Conservation (phyloP, 2,329 filamentous ascomycete genomes). For the Venturia nashicola region DNA sequence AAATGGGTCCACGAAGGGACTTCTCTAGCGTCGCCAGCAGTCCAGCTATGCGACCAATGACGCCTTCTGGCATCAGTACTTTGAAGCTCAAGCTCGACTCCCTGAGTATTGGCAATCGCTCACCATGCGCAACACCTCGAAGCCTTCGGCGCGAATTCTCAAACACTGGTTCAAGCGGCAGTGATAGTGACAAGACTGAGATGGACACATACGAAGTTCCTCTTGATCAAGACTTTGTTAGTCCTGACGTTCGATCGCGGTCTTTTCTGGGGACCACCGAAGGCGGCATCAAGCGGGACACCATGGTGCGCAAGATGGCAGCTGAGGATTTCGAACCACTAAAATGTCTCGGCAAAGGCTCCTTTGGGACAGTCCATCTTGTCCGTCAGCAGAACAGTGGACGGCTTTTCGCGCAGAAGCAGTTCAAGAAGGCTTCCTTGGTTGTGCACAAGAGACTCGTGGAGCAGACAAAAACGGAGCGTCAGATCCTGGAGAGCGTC, state of each 20-base stretch:
- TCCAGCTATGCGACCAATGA: constrained; percentile 37
- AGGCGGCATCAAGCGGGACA: constrained; percentile 40
- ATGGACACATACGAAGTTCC: constrained; percentile 75
- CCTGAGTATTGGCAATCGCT: constrained; percentile 48
- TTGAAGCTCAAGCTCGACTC: constrained; percentile 72
- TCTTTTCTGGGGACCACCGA: constrained; percentile 28
- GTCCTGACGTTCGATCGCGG: constrained; percentile 37
- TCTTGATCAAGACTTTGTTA: constrained; percentile 75
- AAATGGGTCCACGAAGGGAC: constrained; percentile 29
- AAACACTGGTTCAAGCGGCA: constrained; percentile 43
- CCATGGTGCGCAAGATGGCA: constrained; percentile 68
- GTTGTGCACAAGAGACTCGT: constrained; percentile 92
- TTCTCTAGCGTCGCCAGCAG: constrained; percentile 39
- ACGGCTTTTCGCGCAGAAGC: constrained; percentile 90
- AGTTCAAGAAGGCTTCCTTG: constrained; percentile 93
- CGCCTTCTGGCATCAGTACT: constrained; percentile 58
- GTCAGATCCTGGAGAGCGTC: constrained; percentile 86
- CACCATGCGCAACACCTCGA: constrained; percentile 12
- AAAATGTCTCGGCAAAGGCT: constrained; percentile 88
- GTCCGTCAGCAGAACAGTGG: constrained; percentile 85
- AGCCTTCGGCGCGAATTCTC: constrained; percentile 28
- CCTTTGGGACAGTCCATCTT: constrained; percentile 86
- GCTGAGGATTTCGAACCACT: constrained; percentile 82
- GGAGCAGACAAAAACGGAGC: constrained; percentile 95
- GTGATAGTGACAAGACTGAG: constrained; percentile 55